phyloP scores from a whole-genome alignment of 1,139 yeast genomes.

The Magnusiomyces paraingens region DNA sequence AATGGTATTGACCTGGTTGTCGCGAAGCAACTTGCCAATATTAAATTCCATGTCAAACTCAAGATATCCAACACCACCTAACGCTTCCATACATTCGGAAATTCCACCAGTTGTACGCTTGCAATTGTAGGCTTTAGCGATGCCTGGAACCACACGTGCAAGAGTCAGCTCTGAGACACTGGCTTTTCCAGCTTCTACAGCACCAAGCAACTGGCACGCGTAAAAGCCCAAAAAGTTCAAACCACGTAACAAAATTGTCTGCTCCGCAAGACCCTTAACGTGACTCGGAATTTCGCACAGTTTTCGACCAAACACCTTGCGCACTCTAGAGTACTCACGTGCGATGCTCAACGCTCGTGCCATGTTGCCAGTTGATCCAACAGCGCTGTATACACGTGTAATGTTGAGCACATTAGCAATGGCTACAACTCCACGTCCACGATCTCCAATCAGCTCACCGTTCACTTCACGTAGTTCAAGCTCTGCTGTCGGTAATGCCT shows the following conservation, averaged over 20 bases:
- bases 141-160: constrained; percentile 27
- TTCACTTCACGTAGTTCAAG: constrained; percentile 25
- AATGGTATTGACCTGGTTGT: constrained; percentile 30
- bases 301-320: constrained; percentile 26
- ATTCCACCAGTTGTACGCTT: constrained; percentile 26
- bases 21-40: constrained; percentile 28
- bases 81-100: constrained; percentile 32
- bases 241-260: constrained; percentile 25
- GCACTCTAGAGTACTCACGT: constrained; percentile 25
- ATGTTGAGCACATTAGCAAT: constrained; percentile 30
- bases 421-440: constrained; percentile 29
- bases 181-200: constrained; percentile 20
- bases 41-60: constrained; percentile 30
- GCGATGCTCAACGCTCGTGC: constrained; percentile 30
- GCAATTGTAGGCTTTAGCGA: constrained; percentile 27
- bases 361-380: constrained; percentile 25
- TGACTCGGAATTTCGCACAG: constrained; percentile 25
- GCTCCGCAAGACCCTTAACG: constrained; percentile 25
- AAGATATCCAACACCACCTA: constrained; percentile 32
- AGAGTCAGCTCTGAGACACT: constrained; percentile 19
- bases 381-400: constrained; percentile 27
- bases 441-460: constrained; percentile 25
- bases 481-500: constrained; percentile 32
- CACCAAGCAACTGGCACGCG: constrained; percentile 28
- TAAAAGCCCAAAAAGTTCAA: constrained; percentile 23